Evolutionary conservation across 2,329 filamentous ascomycete genomes (phyloP).

Genomic region (Venturia carpophila): DNA sequence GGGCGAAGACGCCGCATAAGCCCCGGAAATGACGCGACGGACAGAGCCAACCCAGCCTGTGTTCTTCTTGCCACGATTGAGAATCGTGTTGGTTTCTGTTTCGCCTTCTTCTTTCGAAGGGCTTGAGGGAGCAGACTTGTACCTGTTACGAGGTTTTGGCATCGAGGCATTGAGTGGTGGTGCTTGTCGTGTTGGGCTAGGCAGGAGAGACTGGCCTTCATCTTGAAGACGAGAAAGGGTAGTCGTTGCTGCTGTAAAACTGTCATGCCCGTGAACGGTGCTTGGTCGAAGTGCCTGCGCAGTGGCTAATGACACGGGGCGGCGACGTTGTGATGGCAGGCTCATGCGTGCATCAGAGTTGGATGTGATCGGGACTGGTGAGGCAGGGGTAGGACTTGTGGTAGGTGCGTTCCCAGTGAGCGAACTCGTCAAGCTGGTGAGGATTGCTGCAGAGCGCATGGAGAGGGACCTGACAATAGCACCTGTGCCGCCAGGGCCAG

Average conservation of each 20-base stretch:
- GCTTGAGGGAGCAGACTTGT: constrained; percentile 26
- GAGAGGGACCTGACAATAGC: constrained; percentile 36
- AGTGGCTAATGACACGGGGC: not conserved
- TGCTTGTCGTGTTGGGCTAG: constrained; percentile 28
- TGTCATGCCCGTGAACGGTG: constrained; percentile 30
- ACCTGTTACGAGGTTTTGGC: not conserved
- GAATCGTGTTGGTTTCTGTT: not conserved
- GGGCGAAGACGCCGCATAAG: not conserved
- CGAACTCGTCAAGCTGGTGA: constrained; percentile 28
- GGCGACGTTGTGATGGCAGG: constrained; percentile 14
- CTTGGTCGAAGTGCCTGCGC: not conserved
- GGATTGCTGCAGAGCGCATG: constrained; percentile 35
- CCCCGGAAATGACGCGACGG: constrained; percentile 45
- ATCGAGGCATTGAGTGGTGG: not conserved
- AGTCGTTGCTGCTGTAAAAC: constrained; percentile 44
- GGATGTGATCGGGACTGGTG: not conserved
- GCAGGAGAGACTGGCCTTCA: constrained; percentile 46
- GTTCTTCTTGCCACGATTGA: constrained; percentile 23
- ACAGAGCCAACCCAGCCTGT: constrained; percentile 61
- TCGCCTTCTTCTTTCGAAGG: constrained; percentile 25
- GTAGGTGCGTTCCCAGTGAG: constrained; percentile 27
- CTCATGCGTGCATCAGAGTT: constrained; percentile 1
- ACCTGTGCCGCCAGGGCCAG: constrained; percentile 21
- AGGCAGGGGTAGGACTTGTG: constrained; percentile 24
- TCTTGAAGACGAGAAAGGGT: constrained; percentile 43